Evolutionary conservation across 106 monocot species (phyloP), one percentile per base, ranked within the genome.

Genomic region (Acorus calamus): DNA sequence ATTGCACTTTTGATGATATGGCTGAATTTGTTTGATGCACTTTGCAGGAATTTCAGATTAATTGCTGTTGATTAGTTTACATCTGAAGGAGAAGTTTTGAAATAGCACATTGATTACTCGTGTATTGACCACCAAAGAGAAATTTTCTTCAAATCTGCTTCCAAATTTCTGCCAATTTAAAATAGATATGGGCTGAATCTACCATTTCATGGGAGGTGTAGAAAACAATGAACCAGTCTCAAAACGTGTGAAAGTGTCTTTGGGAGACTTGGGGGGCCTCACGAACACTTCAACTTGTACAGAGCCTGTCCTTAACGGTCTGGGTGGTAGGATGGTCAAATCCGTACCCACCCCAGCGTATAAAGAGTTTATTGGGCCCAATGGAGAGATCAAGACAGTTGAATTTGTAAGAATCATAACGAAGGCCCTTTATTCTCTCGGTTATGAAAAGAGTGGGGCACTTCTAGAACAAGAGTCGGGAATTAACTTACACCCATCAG

Each of bases 171-270:
- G 28, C 28, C 43, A 50, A 5, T 64, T 11, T 2, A 50, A 69
- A 49, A 49, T 56, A 55, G 56, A 68, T 69, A 62, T 73, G 72
- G 78, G 67, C 11, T 78, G 51, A 73, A 73, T 67, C 56, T 67
- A 59, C 59, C 57, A 78, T 73, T 78, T 78, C 78, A 73, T 78
- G 78, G 73, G 78, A 78, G 53, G 73, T 73, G 52, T 67, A 62
- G 61, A 69, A 50, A 63, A 73, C 44, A 62, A 69, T 68, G 73
- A 73, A 69, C 78, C 78, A 63, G 58, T 56, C 3, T 14, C 71
- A 55, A 78, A 78, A 67, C 77, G 77, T 55, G 71, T 78, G 41
- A 78, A 67, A 67, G 45, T 45, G 5, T 51, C 67, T 7, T 50
- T 52, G 8, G 14, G 2, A 8, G 71, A 52, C 14, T 72, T 63